phyloP scores from a whole-genome alignment of 192 early-diverging fungal species.

The Backusella morwellensis region DNA sequence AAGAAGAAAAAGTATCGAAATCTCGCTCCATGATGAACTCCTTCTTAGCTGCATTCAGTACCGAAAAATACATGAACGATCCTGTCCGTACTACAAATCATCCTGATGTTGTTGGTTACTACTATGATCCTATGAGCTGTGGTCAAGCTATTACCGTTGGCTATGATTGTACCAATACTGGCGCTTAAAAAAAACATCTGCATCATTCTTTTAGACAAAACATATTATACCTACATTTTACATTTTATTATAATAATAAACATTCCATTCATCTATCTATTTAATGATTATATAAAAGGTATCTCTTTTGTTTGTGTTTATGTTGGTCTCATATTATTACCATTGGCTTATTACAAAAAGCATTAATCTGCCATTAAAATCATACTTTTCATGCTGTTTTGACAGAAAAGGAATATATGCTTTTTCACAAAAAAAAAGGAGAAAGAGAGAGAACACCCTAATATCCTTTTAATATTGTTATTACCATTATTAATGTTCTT shows the following conservation, averaged over 20 bases:
- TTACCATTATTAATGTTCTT: neutral
- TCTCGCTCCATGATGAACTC: neutral
- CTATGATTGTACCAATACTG: constrained; percentile 27
- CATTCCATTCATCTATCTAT: neutral
- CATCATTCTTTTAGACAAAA: neutral
- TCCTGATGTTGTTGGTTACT: constrained; percentile 33
- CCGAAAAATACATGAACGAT: constrained; percentile 20
- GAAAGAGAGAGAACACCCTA: neutral
- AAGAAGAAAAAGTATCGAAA: neutral
- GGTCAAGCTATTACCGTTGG: neutral
- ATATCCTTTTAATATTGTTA: neutral
- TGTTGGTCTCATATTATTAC: neutral
- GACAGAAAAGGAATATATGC: neutral
- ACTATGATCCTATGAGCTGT: constrained; percentile 30
- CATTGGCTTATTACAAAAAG: neutral
- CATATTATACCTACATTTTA: neutral
- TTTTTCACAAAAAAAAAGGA: neutral
- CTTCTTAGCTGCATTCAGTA: neutral
- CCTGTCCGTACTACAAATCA: constrained; percentile 24
- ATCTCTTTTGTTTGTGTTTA: no score
- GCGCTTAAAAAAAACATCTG: constrained; percentile 22
- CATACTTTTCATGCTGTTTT: neutral
- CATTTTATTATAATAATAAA: neutral
- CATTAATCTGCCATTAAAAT: neutral
- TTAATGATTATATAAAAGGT: no score